Conservation (phyloP, 495 filamentous ascomycete species). For the Zalerion maritima region DNA sequence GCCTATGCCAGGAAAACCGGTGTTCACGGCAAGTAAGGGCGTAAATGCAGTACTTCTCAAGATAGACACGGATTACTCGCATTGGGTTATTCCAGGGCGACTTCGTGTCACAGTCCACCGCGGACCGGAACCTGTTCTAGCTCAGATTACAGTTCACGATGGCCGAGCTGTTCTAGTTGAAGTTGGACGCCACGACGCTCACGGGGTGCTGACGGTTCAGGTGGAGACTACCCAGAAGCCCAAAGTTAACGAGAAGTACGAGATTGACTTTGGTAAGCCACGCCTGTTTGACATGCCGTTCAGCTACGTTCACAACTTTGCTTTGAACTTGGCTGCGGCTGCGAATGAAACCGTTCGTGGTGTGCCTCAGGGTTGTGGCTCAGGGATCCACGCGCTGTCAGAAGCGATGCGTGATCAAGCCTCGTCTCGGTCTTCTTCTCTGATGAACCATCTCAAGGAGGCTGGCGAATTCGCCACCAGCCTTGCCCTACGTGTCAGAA, state of each 20-base stretch:
- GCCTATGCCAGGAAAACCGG: too few species aligned
- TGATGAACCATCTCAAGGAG: slow-evolving; percentile 13
- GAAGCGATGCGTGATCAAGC: slow-evolving; percentile 19
- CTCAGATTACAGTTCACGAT: too few species aligned
- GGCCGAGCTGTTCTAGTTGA: too few species aligned
- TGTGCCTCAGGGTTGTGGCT: slow-evolving; percentile 18
- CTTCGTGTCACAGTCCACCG: too few species aligned
- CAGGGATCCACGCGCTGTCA: slow-evolving; percentile 16
- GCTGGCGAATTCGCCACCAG: slow-evolving; percentile 9
- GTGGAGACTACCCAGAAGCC: slow-evolving; percentile 29
- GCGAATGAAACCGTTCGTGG: slow-evolving; percentile 19
- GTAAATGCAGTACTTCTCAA: too few species aligned
- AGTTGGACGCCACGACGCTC: slow-evolving; percentile 22
- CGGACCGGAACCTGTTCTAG: too few species aligned
- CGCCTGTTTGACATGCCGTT: slow-evolving; percentile 18
- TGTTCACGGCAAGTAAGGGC: too few species aligned
- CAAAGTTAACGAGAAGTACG: slow-evolving; percentile 30
- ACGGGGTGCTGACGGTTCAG: slow-evolving; percentile 26
- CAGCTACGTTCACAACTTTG: slow-evolving; percentile 22
- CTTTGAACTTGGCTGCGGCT: slow-evolving; percentile 18
- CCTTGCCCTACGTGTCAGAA: slow-evolving; percentile 1
- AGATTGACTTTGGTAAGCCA: slow-evolving; percentile 28
- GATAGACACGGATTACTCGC: too few species aligned
- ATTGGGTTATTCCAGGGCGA: too few species aligned
- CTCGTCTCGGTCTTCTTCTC: slow-evolving; percentile 14